These are phyloP conservation scores for Aspergillus sp. DNA, from an alignment of 2,329 filamentous ascomycete species.

Conservation along the genomic window DNA sequence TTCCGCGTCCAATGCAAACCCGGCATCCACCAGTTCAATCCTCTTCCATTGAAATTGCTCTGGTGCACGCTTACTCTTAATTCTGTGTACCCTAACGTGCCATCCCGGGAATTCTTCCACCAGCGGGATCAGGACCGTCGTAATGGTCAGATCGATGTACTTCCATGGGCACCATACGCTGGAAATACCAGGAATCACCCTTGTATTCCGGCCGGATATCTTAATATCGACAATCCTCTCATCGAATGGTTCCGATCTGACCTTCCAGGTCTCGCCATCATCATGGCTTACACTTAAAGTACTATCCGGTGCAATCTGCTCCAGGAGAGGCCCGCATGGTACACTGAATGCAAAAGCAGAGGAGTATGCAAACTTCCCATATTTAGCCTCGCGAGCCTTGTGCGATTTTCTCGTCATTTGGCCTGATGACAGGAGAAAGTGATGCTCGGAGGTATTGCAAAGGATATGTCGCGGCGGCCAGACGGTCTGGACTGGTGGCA, in stretches of 20 bases:
- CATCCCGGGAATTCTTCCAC: conserved; percentile 17
- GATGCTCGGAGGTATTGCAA: conserved; percentile 41
- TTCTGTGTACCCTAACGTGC: conserved; percentile 20
- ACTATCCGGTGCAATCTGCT: conserved; percentile 43
- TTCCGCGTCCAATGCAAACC: conserved; percentile 6
- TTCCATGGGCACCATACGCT: conserved; percentile 20
- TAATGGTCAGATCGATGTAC: conserved; percentile 12
- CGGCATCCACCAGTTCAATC: conserved; percentile 3
- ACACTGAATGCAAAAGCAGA: conserved; percentile 50
- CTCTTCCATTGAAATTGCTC: background rate
- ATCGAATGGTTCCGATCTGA: conserved; percentile 34
- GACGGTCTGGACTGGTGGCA: conserved; percentile 13
- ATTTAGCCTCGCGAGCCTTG: conserved; percentile 48
- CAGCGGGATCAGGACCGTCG: conserved; percentile 15
- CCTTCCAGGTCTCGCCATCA: conserved; percentile 39
- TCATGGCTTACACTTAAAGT: conserved; percentile 41
- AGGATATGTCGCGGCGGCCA: conserved; percentile 47
- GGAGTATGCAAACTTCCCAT: conserved; percentile 52
- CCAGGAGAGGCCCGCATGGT: conserved; percentile 38
- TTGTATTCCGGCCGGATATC: background rate
- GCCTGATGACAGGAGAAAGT: conserved; percentile 45
- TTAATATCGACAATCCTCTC: background rate
- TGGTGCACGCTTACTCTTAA: background rate
- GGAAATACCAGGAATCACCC: background rate
- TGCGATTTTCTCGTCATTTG: conserved; percentile 41